These are phyloP conservation scores for Ophiosphaerella korrae DNA, from an alignment of 2,329 filamentous ascomycete genomes.

Conservation along the genomic window DNA sequence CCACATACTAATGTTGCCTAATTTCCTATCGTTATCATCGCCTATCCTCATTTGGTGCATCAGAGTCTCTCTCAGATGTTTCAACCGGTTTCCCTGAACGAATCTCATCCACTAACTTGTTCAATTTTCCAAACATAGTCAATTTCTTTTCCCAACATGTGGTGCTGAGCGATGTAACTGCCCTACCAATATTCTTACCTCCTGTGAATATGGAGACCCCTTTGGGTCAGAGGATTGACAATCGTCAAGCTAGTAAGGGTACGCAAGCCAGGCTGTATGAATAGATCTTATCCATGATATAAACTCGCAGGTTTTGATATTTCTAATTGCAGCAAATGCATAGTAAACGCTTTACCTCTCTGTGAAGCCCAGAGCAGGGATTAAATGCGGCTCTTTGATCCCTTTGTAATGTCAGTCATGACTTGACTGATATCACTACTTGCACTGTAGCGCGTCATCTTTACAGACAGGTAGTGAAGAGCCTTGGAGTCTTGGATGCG, in stretches of 20 bases:
- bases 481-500: too few relatives aligned
- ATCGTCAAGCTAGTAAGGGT: constrained; percentile 21
- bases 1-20: constrained; percentile 11
- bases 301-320: too few relatives aligned
- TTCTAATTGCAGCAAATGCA: too few relatives aligned
- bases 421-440: too few relatives aligned
- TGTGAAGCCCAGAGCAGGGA: too few relatives aligned
- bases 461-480: too few relatives aligned
- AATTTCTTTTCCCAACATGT: constrained; percentile 20
- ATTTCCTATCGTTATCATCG: background rate
- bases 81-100: constrained; percentile 10
- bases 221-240: constrained; percentile 10
- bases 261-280: constrained; percentile 15
- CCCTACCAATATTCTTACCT: constrained; percentile 12
- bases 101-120: constrained; percentile 5
- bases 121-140: constrained; percentile 17
- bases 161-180: constrained; percentile 7
- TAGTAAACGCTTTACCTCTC: too few relatives aligned
- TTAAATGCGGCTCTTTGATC: too few relatives aligned
- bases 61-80: constrained; percentile 15
- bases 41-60: background rate
- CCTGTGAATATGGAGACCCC: constrained; percentile 5
- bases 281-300: too few relatives aligned
- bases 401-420: too few relatives aligned
- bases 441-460: too few relatives aligned